Percentiles rank a stretch among this genome's conserved stretches.
Conservation (phyloP, 2,329 filamentous ascomycete genomes). For the Exophiala dermatitidis region DNA sequence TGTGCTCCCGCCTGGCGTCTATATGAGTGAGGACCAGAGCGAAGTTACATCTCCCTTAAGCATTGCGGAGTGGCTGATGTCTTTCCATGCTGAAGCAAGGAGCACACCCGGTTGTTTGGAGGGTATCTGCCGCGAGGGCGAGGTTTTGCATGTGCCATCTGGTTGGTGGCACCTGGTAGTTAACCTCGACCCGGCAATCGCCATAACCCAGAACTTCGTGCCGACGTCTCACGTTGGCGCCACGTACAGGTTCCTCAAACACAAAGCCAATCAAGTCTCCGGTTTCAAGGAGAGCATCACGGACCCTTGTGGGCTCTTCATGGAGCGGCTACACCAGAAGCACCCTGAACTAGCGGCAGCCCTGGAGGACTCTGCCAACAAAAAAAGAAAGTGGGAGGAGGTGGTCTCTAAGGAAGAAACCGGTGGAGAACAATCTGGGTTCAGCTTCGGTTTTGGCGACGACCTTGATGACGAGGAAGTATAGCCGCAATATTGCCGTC, state of each 20-base stretch:
- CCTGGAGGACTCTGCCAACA: conserved; percentile 54
- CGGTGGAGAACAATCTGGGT: conserved; percentile 40
- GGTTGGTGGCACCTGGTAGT: conserved; percentile 97
- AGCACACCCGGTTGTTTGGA: conserved; percentile 69
- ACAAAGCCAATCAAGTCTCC: conserved; percentile 78
- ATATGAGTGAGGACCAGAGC: conserved; percentile 78
- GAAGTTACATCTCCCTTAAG: conserved; percentile 91
- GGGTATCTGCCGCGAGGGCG: conserved; percentile 74
- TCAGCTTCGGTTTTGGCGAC: conserved; percentile 59
- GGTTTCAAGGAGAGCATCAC: conserved; percentile 68
- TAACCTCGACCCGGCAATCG: conserved; percentile 76
- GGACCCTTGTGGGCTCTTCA: conserved; percentile 69
- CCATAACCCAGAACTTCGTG: conserved; percentile 93
- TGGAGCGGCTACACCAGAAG: conserved; percentile 55
- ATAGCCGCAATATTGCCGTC: neutral
- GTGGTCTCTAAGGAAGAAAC: conserved; percentile 54
- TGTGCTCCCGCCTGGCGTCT: conserved; percentile 67
- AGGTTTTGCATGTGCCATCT: conserved; percentile 84
- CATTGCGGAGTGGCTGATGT: conserved; percentile 92
- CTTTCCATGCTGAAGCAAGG: conserved; percentile 79
- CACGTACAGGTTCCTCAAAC: conserved; percentile 70
- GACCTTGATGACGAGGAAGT: conserved; percentile 47
- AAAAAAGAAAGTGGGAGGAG: conserved; percentile 81
- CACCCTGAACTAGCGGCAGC: conserved; percentile 62
- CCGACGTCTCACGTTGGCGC: conserved; percentile 65